Evolutionary conservation across 768 basidiomycete genomes (phyloP), one percentile per base, ranked within the genome.

Genomic region (Rhodotorula paludigena): DNA sequence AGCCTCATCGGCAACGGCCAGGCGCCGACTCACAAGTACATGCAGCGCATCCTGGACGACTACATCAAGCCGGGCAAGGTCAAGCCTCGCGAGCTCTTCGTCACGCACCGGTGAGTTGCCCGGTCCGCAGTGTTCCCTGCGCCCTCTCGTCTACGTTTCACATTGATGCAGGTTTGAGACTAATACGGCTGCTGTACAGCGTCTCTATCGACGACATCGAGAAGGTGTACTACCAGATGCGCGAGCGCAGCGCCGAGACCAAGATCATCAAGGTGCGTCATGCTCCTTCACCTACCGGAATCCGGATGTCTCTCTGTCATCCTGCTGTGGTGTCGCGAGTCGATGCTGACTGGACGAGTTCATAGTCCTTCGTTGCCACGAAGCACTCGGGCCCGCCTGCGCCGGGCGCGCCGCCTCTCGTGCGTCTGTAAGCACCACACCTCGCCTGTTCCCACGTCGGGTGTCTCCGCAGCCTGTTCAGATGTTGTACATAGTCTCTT

Each of bases 1-100:
- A 36, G 53, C 69, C 79, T 88, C 57, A 86, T 87, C 72, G 87
- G 87, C 12, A 86, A 87, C 69, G 87, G 87, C 1, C 87, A 89
- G 79, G 73, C 65, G 14, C 65, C 63, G 25, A 44, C 42, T 3
- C 64, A 59, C 60, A 58, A 52, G 66, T 68, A 44, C 52, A 58
- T 69, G 62, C 30, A 56, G 45, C 56, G 30, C 32, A 48, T 89
- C 55, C 76, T 89, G 54, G 76, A 87, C 63, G 83, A 84, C 57
- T 85, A 84, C 74, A 84, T 89, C 75, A 78, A 82, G 55, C 80
- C 84, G 2, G 84, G 85, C 23, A 85, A 86, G 76, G 84, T 89
- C 69, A 85, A 89, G 70, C 83, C 84, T 9, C 83, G 80, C 49
- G 71, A 66, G 52, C 60, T 72, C 6, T 61, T 72, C 21, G 60